phyloP scores from a whole-genome alignment of 2,329 filamentous ascomycete genomes.

The Myriosclerotinia curreyana region DNA sequence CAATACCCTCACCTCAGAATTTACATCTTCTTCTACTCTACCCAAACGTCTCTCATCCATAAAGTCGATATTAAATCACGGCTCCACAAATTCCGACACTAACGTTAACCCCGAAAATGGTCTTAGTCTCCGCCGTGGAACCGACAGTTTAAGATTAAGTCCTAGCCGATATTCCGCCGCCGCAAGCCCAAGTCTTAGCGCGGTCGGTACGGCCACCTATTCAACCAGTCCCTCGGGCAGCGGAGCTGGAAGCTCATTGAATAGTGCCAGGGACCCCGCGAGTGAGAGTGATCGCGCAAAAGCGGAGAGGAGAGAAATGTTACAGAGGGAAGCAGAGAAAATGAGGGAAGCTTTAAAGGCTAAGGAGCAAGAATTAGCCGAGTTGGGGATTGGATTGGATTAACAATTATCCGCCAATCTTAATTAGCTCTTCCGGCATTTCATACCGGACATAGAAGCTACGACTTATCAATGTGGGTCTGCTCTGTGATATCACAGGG shows the following conservation, averaged over 20 bases:
- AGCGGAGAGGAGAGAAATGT: slow-evolving; percentile 60
- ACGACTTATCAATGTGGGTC: slow-evolving; percentile 15
- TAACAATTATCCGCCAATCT: slow-evolving; percentile 15
- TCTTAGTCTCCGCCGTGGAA: slow-evolving; percentile 19
- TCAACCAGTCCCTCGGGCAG: slow-evolving; percentile 41
- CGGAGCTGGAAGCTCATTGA: slow-evolving; percentile 36
- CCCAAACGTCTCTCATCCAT: slow-evolving; percentile 69
- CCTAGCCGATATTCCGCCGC: slow-evolving; percentile 25
- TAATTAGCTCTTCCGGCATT: background rate
- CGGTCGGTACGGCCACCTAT: slow-evolving; percentile 22
- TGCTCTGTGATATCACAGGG: background rate
- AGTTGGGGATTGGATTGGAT: slow-evolving; percentile 27
- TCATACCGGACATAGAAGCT: background rate
- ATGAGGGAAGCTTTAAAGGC: slow-evolving; percentile 52
- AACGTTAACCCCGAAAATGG: slow-evolving; percentile 17
- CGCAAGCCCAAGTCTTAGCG: slow-evolving; percentile 24
- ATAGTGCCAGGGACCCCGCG: slow-evolving; percentile 37
- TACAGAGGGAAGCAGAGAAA: slow-evolving; percentile 70
- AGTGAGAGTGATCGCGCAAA: slow-evolving; percentile 52
- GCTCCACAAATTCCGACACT: slow-evolving; percentile 30
- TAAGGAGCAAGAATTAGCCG: slow-evolving; percentile 38
- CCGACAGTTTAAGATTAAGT: slow-evolving; percentile 23
- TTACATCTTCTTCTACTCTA: slow-evolving; percentile 39
- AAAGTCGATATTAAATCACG: slow-evolving; percentile 69
- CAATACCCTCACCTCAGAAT: slow-evolving; percentile 22